These are phyloP conservation scores for Ustilago loliicola DNA, from an alignment of 1,284 basidiomycete species.

Conservation along the genomic window DNA sequence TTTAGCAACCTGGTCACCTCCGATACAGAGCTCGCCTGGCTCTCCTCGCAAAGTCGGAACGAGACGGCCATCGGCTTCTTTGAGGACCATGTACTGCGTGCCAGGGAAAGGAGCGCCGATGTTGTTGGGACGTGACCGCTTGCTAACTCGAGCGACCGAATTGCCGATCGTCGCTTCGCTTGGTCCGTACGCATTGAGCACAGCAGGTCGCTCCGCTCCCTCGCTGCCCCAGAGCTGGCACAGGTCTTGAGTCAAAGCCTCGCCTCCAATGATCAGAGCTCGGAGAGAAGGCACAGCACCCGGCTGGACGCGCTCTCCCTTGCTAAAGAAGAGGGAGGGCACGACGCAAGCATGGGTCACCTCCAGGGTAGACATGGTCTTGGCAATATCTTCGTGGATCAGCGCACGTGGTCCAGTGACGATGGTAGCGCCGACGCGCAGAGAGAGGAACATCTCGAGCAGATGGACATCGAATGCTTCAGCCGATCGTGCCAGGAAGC, in stretches of 20 bases:
- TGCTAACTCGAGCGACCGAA: constrained; percentile 59
- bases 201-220: constrained; percentile 31
- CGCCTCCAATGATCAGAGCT: constrained; percentile 65
- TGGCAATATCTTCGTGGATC: constrained; percentile 64
- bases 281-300: constrained; percentile 56
- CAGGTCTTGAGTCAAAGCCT: constrained; percentile 58
- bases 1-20: constrained; percentile 62
- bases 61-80: constrained; percentile 30
- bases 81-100: constrained; percentile 59
- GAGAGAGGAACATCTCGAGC: constrained; percentile 67
- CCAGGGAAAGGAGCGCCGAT: constrained; percentile 64
- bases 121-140: constrained; percentile 43
- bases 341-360: constrained; percentile 68
- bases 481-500: constrained; percentile 66
- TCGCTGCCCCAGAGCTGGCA: constrained; percentile 58
- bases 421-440: constrained; percentile 64
- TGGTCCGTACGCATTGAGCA: constrained; percentile 68
- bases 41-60: constrained; percentile 58
- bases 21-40: constrained; percentile 64
- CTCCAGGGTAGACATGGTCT: constrained; percentile 55
- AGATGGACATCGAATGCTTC: constrained; percentile 70
- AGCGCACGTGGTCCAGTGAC: constrained; percentile 62
- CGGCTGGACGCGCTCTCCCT: constrained; percentile 55
- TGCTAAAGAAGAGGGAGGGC: constrained; percentile 66
- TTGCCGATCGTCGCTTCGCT: constrained; percentile 68